Conservation (phyloP, 768 basidiomycete species). For the Piloderma croceum region DNA sequence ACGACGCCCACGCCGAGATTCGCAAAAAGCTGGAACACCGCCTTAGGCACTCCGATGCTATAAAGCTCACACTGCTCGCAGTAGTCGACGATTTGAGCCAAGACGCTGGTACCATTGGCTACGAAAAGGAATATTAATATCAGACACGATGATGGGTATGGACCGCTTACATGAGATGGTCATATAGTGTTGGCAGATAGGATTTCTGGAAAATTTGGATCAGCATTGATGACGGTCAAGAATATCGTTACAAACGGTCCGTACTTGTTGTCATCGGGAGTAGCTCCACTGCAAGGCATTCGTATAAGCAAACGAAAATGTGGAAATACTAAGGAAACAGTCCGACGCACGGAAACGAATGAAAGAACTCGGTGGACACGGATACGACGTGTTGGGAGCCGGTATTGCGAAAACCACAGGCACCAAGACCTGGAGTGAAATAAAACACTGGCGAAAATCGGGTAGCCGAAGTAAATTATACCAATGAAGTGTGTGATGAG, state of each 20-base stretch:
- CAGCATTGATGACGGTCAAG: no score
- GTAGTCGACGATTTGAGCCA: constrained; percentile 29
- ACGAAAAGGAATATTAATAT: background rate
- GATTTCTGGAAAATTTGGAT: constrained; percentile 20
- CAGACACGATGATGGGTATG: background rate
- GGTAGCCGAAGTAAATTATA: no score
- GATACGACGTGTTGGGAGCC: constrained; percentile 30
- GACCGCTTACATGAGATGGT: constrained; percentile 20
- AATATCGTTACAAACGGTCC: background rate
- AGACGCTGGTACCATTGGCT: constrained; percentile 21
- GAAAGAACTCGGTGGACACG: constrained; percentile 29
- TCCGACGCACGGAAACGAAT: constrained; percentile 27
- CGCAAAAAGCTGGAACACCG: constrained; percentile 25
- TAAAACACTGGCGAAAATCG: constrained; percentile 30
- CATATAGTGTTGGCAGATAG: constrained; percentile 25
- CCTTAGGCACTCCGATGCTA: constrained; percentile 24
- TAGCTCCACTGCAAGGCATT: constrained; percentile 16
- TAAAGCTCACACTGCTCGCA: constrained; percentile 9
- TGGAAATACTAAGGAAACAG: background rate
- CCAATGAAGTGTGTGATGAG: no score
- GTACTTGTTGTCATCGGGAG: constrained; percentile 13
- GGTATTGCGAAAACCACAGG: constrained; percentile 35
- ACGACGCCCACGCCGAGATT: constrained; percentile 23
- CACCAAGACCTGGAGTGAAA: constrained; percentile 32
- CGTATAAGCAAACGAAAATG: background rate